These are phyloP conservation scores for Stephania yunnanensis DNA, from an alignment of 164 flowering plant species.

Conservation along the genomic window DNA sequence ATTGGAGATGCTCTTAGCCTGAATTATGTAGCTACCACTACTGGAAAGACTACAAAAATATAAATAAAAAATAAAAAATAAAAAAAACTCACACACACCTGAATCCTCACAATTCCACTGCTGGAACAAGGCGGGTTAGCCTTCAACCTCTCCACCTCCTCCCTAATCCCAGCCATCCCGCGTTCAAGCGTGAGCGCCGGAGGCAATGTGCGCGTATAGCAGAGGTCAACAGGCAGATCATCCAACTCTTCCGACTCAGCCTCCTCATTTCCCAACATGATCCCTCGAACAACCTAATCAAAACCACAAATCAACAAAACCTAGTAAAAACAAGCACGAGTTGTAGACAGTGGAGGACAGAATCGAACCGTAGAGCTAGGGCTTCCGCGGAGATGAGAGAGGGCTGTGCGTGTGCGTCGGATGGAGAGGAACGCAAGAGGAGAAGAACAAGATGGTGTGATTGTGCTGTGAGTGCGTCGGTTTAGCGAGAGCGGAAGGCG, in stretches of 20 bases:
- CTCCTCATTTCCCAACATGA: neutral
- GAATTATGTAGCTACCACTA: too few relatives aligned
- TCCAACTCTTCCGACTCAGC: conserved; percentile 24
- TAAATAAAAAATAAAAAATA: too few relatives aligned
- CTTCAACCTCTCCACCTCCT: conserved; percentile 55
- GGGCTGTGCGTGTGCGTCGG: neutral
- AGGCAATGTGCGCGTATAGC: conserved; percentile 51
- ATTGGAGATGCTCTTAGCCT: too few relatives aligned
- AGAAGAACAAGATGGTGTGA: conserved; percentile 4
- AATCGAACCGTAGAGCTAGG: conserved; percentile 18
- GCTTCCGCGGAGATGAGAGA: conserved; percentile 11
- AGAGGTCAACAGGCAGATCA: conserved; percentile 47
- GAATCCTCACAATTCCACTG: conserved; percentile 63
- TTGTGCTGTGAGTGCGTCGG: conserved; percentile 3
- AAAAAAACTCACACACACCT: conserved; percentile 33
- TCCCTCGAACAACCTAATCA: conserved; percentile 7
- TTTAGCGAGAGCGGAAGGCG: neutral
- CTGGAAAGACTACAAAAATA: too few relatives aligned
- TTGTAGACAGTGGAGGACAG: neutral
- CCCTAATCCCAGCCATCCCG: conserved; percentile 50
- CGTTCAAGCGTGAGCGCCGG: conserved; percentile 72
- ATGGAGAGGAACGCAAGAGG: conserved; percentile 11
- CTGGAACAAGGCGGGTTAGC: conserved; percentile 42
- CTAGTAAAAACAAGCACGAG: neutral
- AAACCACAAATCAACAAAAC: neutral